Conservation (phyloP, 192 early-diverging fungal genomes). For the Linnemannia elongata region DNA sequence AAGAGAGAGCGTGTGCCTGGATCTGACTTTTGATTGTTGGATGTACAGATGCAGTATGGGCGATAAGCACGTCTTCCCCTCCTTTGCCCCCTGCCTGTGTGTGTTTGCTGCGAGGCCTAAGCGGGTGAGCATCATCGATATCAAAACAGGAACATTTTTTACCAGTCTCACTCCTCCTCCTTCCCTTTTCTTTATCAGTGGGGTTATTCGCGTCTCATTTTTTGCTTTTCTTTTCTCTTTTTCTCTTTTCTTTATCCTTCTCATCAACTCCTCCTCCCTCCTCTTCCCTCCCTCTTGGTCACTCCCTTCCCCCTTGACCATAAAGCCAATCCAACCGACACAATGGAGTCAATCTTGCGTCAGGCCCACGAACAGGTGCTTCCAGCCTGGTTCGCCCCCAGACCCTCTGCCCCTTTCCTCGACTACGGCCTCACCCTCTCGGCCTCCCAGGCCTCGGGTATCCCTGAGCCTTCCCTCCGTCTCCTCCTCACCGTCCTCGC, state of each 20-base stretch:
- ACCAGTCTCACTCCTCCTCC: not conserved
- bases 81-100: not conserved
- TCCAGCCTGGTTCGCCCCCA: slow-evolving; percentile 49
- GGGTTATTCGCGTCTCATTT: slow-evolving; percentile 7
- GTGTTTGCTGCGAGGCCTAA: not conserved
- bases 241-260: not conserved
- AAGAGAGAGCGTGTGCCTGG: not conserved
- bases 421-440: slow-evolving; percentile 52
- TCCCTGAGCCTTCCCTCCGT: slow-evolving; percentile 66
- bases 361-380: slow-evolving; percentile 26
- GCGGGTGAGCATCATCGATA: not conserved
- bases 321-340: not conserved
- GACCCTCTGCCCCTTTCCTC: slow-evolving; percentile 30
- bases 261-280: not conserved
- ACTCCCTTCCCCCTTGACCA: not conserved
- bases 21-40: not conserved
- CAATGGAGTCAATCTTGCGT: slow-evolving; percentile 32
- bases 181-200: not conserved
- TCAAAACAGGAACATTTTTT: slow-evolving; percentile 10
- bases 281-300: not conserved
- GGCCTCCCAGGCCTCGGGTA: slow-evolving; percentile 51
- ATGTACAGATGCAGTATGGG: not conserved
- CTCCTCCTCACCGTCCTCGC: slow-evolving; percentile 62
- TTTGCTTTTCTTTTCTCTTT: slow-evolving; percentile 5
- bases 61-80: not conserved